Percentiles rank a stretch among this genome's conserved stretches.
These are phyloP conservation scores for Aspergillus hiratsukae DNA, from an alignment of 2,329 filamentous ascomycete species.

Conservation along the genomic window DNA sequence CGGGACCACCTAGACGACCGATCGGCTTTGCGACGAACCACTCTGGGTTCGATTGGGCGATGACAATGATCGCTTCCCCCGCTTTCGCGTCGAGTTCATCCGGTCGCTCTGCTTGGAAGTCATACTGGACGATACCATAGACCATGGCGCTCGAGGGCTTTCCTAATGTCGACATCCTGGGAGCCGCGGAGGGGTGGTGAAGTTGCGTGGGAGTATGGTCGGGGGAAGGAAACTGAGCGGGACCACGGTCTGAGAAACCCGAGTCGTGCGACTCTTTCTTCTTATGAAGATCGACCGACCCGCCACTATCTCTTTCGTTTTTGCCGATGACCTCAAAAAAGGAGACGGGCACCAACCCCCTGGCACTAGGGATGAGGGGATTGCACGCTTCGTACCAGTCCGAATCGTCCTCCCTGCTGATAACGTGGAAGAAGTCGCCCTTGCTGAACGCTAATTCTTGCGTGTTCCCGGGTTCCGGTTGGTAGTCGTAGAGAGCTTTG, in stretches of 20 bases:
- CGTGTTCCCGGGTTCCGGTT: conserved; percentile 60
- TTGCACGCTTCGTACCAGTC: conserved; percentile 99
- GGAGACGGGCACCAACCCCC: conserved; percentile 86
- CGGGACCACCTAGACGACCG: conserved; percentile 87
- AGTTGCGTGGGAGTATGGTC: conserved; percentile 19
- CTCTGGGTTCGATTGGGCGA: conserved; percentile 95
- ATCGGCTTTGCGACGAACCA: conserved; percentile 99
- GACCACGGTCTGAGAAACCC: conserved; percentile 67
- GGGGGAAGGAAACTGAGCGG: conserved; percentile 23
- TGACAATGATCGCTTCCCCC: conserved; percentile 95
- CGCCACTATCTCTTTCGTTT: conserved; percentile 82
- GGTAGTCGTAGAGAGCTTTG: conserved; percentile 91
- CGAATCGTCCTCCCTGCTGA: conserved; percentile 85
- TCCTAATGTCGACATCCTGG: conserved; percentile 44
- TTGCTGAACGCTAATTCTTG: conserved; percentile 87
- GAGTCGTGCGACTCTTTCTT: conserved; percentile 76
- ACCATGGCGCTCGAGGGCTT: conserved; percentile 74
- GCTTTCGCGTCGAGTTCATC: conserved; percentile 94
- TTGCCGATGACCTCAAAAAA: conserved; percentile 92
- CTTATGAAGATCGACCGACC: conserved; percentile 54
- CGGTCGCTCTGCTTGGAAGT: conserved; percentile 91
- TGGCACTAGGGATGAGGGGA: conserved; percentile 73
- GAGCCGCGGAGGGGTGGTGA: conserved; percentile 25
- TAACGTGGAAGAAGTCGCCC: conserved; percentile 97
- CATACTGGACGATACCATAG: conserved; percentile 94